Percentiles rank a stretch among this genome's conserved stretches.
Evolutionary conservation across 176 grass and related monocot species (phyloP).

Genomic region (Eragrostis nindensis): DNA sequence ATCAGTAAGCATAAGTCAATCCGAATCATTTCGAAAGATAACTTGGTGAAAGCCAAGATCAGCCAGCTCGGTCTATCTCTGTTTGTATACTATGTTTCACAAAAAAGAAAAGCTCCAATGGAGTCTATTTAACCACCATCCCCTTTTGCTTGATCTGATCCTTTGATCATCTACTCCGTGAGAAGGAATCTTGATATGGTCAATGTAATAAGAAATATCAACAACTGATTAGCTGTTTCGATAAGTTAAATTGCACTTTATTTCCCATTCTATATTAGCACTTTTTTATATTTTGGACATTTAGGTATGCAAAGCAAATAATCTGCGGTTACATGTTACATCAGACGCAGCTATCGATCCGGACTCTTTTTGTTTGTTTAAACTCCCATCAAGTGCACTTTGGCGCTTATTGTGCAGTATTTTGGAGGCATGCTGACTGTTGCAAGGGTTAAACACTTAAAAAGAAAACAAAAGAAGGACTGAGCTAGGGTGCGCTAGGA

Average conservation of each 20-base stretch:
- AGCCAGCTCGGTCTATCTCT: no score
- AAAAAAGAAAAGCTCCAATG: no score
- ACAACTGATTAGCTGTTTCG: neutral
- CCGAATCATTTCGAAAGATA: no score
- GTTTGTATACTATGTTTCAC: no score
- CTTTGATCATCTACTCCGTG: neutral
- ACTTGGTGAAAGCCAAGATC: no score
- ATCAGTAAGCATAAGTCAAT: no score
- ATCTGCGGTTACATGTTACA: neutral
- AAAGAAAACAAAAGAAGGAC: neutral
- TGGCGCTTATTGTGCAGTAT: neutral
- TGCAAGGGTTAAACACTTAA: neutral
- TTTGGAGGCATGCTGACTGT: neutral
- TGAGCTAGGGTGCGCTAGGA: neutral
- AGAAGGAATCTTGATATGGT: neutral
- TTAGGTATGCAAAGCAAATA: neutral
- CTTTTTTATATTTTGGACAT: neutral
- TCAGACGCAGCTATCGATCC: neutral
- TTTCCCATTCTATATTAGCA: neutral
- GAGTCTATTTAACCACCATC: neutral
- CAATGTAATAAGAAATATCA: neutral
- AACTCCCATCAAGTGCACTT: neutral
- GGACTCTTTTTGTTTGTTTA: neutral
- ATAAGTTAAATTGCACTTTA: neutral
- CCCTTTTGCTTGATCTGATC: neutral